Percentiles rank a stretch among this genome's conserved stretches.
phyloP scores from a whole-genome alignment of 1,139 yeast genomes.

The Casaregolazyma suthepensis region DNA sequence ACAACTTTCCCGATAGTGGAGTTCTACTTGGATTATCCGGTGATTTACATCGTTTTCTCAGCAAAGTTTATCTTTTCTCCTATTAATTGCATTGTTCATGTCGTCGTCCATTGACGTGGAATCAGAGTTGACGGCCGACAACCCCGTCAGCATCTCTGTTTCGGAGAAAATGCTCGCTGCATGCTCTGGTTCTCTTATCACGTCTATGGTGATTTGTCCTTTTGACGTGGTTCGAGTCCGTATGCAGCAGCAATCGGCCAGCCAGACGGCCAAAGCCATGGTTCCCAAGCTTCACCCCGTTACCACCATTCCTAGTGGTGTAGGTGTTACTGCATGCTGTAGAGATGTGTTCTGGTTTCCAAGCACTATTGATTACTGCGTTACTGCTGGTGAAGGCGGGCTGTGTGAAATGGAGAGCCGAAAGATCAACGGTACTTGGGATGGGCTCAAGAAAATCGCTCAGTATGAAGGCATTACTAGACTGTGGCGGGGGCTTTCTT shows the following conservation, averaged over 20 bases:
- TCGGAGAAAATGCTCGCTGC: conserved; percentile 81
- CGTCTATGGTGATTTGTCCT: conserved; percentile 80
- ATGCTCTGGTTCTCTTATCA: conserved; percentile 81
- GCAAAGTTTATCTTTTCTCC: not conserved
- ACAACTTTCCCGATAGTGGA: not conserved
- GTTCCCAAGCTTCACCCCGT: conserved; percentile 19
- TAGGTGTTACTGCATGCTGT: conserved; percentile 37
- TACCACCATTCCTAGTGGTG: conserved; percentile 25
- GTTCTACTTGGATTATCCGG: not conserved
- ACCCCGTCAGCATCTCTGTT: conserved; percentile 35
- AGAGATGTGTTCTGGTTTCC: conserved; percentile 38
- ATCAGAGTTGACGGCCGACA: conserved; percentile 10
- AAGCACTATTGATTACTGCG: conserved; percentile 35
- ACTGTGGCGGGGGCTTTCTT: conserved; percentile 83
- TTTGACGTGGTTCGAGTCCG: conserved; percentile 90
- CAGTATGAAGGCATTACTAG: conserved; percentile 68
- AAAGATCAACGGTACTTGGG: conserved; percentile 53
- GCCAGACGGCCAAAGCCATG: conserved; percentile 10
- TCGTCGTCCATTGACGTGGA: conserved; percentile 5
- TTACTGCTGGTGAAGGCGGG: conserved; percentile 31
- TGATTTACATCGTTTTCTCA: not conserved
- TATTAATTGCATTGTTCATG: not conserved
- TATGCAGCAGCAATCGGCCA: conserved; percentile 72
- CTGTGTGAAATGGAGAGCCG: conserved; percentile 34
- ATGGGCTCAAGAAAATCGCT: conserved; percentile 63